Conservation (phyloP, 1,139 yeast genomes). For the Magnusiomyces tetraspermus region DNA sequence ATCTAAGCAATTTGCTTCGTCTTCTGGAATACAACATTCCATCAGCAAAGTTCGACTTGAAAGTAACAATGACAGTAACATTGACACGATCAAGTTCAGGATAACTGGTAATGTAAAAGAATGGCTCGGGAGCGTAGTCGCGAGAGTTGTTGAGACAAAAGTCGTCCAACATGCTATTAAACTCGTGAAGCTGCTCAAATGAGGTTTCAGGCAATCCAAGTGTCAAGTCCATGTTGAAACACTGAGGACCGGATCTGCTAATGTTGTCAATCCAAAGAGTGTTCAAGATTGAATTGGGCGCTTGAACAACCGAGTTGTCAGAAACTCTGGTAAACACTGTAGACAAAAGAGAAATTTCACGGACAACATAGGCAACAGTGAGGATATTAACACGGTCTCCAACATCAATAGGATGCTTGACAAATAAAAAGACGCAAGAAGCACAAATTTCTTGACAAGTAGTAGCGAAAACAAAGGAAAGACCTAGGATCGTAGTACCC, state of each 20-base stretch:
- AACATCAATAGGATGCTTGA: conserved; percentile 38
- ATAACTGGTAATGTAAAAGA: conserved; percentile 28
- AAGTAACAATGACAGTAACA: conserved; percentile 26
- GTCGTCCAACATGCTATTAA: conserved; percentile 26
- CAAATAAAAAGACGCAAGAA: conserved; percentile 36
- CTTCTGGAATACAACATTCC: conserved; percentile 26
- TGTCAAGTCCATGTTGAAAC: conserved; percentile 22
- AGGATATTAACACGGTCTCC: conserved; percentile 34
- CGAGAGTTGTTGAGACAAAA: conserved; percentile 31
- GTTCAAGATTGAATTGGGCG: conserved; percentile 34
- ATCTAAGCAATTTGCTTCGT: conserved; percentile 28
- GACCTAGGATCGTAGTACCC: conserved; percentile 35
- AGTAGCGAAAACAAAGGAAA: conserved; percentile 35
- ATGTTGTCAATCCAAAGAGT: conserved; percentile 35
- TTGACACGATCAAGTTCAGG: conserved; percentile 32
- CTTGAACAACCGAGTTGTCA: conserved; percentile 31
- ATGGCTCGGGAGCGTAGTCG: conserved; percentile 31
- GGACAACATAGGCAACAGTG: conserved; percentile 23
- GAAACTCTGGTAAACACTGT: conserved; percentile 30
- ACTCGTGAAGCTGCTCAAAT: conserved; percentile 29
- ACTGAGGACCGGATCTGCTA: conserved; percentile 33
- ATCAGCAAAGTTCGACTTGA: conserved; percentile 32
- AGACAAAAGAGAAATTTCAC: conserved; percentile 32
- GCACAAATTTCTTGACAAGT: conserved; percentile 36
- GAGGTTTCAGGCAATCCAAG: conserved; percentile 35